Conservation (phyloP, 2,329 filamentous ascomycete species). For the Colletotrichum melonis region DNA sequence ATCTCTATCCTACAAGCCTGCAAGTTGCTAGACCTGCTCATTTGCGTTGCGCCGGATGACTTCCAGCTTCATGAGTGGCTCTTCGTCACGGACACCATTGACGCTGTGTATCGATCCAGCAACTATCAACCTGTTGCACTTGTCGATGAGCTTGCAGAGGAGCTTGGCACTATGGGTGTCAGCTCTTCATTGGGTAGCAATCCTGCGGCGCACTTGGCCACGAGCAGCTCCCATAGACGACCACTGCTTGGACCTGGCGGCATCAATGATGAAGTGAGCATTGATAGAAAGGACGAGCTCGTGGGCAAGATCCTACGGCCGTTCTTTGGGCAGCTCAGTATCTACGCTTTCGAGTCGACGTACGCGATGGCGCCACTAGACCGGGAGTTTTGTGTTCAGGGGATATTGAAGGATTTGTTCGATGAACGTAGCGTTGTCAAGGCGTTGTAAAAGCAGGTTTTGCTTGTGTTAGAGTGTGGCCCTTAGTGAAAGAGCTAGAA, state of each 20-base stretch:
- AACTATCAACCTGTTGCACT: slow-evolving; percentile 78
- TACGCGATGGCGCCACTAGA: slow-evolving; percentile 85
- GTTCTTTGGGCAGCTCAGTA: slow-evolving; percentile 92
- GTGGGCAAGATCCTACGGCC: slow-evolving; percentile 83
- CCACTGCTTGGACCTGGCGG: slow-evolving; percentile 64
- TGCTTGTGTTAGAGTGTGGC: neutral
- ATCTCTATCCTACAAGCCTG: slow-evolving; percentile 87
- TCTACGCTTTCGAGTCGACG: slow-evolving; percentile 91
- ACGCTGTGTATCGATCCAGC: slow-evolving; percentile 87
- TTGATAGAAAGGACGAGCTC: slow-evolving; percentile 75
- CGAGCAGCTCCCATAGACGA: slow-evolving; percentile 51
- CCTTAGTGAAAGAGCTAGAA: neutral
- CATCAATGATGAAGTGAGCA: slow-evolving; percentile 64
- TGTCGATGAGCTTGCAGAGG: slow-evolving; percentile 86
- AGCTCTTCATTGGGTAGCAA: slow-evolving; percentile 49
- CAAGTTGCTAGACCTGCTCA: slow-evolving; percentile 90
- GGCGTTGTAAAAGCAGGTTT: slow-evolving; percentile 55
- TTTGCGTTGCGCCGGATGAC: slow-evolving; percentile 89
- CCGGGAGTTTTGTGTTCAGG: slow-evolving; percentile 69
- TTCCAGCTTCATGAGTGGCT: slow-evolving; percentile 99
- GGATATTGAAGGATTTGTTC: slow-evolving; percentile 80
- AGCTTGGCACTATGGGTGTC: slow-evolving; percentile 65
- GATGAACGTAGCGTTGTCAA: slow-evolving; percentile 78
- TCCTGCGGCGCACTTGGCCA: slow-evolving; percentile 49
- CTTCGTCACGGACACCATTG: slow-evolving; percentile 96